These are phyloP conservation scores for Malassezia yamatoensis DNA, from an alignment of 1,284 basidiomycete genomes.

Conservation along the genomic window DNA sequence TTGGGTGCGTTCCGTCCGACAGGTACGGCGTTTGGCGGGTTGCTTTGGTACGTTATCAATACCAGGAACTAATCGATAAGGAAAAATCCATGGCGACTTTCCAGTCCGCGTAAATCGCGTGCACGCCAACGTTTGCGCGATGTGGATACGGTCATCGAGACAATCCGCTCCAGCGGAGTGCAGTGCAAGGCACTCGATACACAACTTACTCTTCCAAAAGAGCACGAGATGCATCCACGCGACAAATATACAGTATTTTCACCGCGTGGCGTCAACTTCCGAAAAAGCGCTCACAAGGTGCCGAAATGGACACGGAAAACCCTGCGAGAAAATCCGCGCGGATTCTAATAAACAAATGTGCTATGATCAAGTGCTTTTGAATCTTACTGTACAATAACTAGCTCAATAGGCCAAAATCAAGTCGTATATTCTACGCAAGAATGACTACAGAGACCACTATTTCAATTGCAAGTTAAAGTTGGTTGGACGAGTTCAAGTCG, in stretches of 20 bases:
- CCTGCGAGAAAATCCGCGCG: conserved; percentile 17
- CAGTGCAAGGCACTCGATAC: conserved; percentile 63
- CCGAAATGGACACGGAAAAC: conserved; percentile 18
- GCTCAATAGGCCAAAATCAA: too few species aligned
- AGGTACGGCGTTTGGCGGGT: conserved; percentile 59
- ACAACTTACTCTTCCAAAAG: conserved; percentile 70
- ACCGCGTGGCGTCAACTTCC: conserved; percentile 56
- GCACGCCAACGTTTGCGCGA: conserved; percentile 75
- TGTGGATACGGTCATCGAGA: conserved; percentile 84
- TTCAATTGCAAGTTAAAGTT: conserved; percentile 29
- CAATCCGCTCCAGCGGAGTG: conserved; percentile 70
- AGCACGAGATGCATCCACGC: conserved; percentile 70
- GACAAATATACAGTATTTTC: conserved; percentile 95
- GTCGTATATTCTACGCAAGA: too few species aligned
- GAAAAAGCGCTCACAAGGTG: conserved; percentile 91
- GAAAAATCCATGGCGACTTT: conserved; percentile 91
- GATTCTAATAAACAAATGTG: conserved; percentile 2
- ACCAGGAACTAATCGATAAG: conserved; percentile 50
- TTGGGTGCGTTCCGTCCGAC: conserved; percentile 59
- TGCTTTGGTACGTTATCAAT: conserved; percentile 59
- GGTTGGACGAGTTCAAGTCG: conserved; percentile 59
- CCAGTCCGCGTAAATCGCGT: conserved; percentile 79
- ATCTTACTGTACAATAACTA: too few species aligned
- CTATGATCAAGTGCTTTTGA: too few species aligned
- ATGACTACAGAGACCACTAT: not conserved